Conservation (phyloP, 257 asterid species). For the Jacaranda copaia region DNA sequence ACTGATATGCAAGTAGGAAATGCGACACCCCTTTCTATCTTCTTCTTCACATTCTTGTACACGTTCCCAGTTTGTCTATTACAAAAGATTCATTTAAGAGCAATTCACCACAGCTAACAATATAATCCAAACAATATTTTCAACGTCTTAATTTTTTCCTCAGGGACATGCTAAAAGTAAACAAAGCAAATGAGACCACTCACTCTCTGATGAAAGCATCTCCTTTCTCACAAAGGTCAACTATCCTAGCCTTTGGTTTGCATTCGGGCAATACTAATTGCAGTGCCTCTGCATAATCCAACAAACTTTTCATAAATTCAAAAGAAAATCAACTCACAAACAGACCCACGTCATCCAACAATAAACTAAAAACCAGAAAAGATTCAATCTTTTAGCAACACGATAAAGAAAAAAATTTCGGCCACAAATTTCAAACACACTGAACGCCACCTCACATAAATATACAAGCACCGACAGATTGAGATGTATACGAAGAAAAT, state of each 20-base stretch:
- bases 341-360: background rate
- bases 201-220: conserved; percentile 82
- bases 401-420: background rate
- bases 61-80: conserved; percentile 77
- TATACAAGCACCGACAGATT: background rate
- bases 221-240: conserved; percentile 81
- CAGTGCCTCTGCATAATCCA: conserved; percentile 74
- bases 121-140: background rate
- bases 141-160: background rate
- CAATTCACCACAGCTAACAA: background rate
- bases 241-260: conserved; percentile 71
- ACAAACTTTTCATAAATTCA: background rate
- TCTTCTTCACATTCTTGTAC: conserved; percentile 93
- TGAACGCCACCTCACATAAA: background rate
- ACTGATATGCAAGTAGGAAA: conserved; percentile 91
- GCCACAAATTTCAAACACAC: background rate
- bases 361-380: background rate
- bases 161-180: background rate
- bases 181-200: conserved; percentile 20
- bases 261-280: conserved; percentile 75
- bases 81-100: background rate
- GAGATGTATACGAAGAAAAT: background rate
- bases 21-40: conserved; percentile 89
- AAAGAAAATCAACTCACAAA: background rate
- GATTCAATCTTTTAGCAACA: background rate